Evolutionary conservation across 2,329 filamentous ascomycete species (phyloP).

Genomic region (Fusarium heterosporum): DNA sequence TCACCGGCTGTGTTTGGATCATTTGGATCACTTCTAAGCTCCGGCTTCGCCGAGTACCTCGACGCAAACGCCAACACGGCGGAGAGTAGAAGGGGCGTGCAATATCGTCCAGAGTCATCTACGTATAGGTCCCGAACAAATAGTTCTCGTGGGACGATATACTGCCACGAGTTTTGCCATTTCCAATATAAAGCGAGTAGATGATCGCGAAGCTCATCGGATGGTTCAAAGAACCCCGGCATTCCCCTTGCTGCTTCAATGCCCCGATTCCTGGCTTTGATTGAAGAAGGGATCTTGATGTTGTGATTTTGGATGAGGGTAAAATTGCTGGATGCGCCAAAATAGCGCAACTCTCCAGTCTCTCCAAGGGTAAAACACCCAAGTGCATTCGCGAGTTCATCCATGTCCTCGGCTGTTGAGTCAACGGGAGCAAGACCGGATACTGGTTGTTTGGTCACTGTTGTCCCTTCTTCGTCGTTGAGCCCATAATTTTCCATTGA

Average conservation of each 20-base stretch:
- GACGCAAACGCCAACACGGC: background rate
- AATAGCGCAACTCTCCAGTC: constrained; percentile 14
- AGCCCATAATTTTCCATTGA: background rate
- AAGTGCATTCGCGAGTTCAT: constrained; percentile 1
- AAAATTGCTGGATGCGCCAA: constrained; percentile 15
- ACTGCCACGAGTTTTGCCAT: constrained; percentile 20
- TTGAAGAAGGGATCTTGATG: constrained; percentile 7
- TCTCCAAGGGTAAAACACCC: constrained; percentile 15
- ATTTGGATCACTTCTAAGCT: constrained; percentile 2
- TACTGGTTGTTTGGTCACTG: background rate
- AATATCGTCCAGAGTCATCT: constrained; percentile 2
- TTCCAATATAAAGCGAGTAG: background rate
- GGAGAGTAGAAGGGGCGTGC: background rate
- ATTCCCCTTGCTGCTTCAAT: constrained; percentile 4
- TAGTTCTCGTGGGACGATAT: constrained; percentile 5
- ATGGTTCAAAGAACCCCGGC: background rate
- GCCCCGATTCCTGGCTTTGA: background rate
- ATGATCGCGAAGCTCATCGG: constrained; percentile 8
- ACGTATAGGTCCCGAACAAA: constrained; percentile 11
- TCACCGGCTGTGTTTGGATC: constrained; percentile 14
- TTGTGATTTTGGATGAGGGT: constrained; percentile 14
- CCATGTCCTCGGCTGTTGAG: background rate
- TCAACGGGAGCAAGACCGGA: background rate
- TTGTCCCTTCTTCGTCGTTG: background rate
- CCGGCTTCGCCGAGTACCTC: background rate